A percentile compares a stretch with the other conserved stretches of the same genome.
Evolutionary conservation across 176 grass and related monocot species (phyloP).

Genomic region (Bolboschoenus planiculmis): DNA sequence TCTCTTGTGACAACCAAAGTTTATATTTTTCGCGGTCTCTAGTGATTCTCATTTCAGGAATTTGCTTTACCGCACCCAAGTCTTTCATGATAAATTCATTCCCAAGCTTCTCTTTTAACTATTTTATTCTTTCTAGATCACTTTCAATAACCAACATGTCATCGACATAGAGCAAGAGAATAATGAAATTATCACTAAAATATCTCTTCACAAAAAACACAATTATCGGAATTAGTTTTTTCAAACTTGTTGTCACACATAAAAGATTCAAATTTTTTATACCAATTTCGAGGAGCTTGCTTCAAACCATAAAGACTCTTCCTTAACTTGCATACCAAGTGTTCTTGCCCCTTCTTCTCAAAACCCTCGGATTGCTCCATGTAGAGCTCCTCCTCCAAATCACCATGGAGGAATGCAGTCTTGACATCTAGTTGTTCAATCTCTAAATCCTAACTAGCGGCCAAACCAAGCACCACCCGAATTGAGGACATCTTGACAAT

Average conservation of each 20-base stretch:
- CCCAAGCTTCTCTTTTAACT: background rate
- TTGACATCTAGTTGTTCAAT: slow-evolving; percentile 16
- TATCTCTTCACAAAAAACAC: slow-evolving; percentile 18
- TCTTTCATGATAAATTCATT: slow-evolving; percentile 21
- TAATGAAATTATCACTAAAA: background rate
- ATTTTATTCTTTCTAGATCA: background rate
- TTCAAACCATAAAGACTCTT: slow-evolving; percentile 10
- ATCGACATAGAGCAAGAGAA: slow-evolving; percentile 28
- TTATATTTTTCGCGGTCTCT: background rate
- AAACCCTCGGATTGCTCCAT: background rate
- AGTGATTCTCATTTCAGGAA: slow-evolving; percentile 3
- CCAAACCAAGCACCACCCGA: slow-evolving; percentile 8
- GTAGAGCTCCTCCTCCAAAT: background rate
- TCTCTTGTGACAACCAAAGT: background rate
- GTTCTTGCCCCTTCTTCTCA: background rate
- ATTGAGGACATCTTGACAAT: slow-evolving; percentile 28
- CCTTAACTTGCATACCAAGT: background rate
- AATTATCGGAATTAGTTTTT: background rate
- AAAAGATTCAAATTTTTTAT: too few species aligned
- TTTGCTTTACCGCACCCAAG: background rate
- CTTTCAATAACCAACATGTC: background rate
- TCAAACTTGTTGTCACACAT: background rate
- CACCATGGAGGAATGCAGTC: slow-evolving; percentile 12
- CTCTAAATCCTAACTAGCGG: slow-evolving; percentile 3
- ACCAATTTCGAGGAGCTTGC: background rate